Evolutionary conservation across 2,329 filamentous ascomycete genomes (phyloP).

Genomic region (Colletotrichum cordylinicola): DNA sequence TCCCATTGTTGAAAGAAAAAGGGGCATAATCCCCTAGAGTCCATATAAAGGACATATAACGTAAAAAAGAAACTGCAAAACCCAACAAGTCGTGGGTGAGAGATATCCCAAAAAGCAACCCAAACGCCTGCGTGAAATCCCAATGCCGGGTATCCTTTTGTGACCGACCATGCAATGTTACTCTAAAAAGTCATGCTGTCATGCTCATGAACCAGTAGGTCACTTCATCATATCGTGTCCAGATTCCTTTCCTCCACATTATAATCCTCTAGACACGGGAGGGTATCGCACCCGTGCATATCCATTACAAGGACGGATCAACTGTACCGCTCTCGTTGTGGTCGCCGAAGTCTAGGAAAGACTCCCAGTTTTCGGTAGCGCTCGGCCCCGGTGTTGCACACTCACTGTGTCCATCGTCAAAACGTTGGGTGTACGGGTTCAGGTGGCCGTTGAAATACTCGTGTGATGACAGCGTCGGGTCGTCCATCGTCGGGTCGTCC

Average conservation of each 20-base stretch:
- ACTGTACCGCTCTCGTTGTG: background rate
- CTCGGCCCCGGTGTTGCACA: background rate
- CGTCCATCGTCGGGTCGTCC: background rate
- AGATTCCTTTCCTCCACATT: conserved; percentile 26
- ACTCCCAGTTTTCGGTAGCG: conserved; percentile 2
- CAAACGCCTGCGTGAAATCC: background rate
- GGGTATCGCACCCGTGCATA: background rate
- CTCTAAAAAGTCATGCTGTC: conserved; percentile 24
- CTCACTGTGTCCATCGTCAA: background rate
- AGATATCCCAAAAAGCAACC: background rate
- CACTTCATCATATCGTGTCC: conserved; percentile 3
- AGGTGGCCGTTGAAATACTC: conserved; percentile 10
- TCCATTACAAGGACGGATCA: conserved; percentile 2
- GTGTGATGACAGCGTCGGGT: background rate
- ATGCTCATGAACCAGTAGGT: conserved; percentile 7
- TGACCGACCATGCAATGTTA: conserved; percentile 19
- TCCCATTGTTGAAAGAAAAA: background rate
- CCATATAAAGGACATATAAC: background rate
- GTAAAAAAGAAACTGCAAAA: background rate
- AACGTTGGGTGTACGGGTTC: conserved; percentile 9
- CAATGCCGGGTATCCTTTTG: conserved; percentile 3
- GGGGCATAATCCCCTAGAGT: background rate
- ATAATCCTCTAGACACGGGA: conserved; percentile 22
- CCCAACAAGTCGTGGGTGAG: background rate
- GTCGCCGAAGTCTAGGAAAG: conserved; percentile 24